A percentile compares a stretch with the other conserved stretches of the same genome.
phyloP scores from a whole-genome alignment of 1,139 yeast genomes.

The Yamadazyma spencermartinsiae region DNA sequence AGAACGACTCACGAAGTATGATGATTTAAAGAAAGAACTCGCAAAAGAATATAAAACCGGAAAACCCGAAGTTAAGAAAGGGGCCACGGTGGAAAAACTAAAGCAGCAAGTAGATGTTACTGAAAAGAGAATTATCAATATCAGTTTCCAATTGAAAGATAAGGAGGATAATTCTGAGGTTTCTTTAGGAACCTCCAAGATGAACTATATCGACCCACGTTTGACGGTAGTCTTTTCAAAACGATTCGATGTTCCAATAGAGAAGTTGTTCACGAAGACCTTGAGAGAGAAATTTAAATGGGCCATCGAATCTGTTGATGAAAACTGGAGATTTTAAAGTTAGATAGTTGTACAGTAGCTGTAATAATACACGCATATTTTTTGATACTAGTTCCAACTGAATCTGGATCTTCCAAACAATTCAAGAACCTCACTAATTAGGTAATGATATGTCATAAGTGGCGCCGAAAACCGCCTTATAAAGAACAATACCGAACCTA shows the following conservation, averaged over 20 bases:
- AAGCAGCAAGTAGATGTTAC: constrained; percentile 70
- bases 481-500: neutral
- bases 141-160: constrained; percentile 77
- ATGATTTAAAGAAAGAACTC: constrained; percentile 56
- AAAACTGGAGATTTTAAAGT: constrained; percentile 73
- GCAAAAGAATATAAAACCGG: constrained; percentile 62
- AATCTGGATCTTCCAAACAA: no score
- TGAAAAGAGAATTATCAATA: constrained; percentile 69
- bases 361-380: neutral
- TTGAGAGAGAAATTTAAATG: constrained; percentile 89
- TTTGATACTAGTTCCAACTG: neutral
- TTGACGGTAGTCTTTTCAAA: constrained; percentile 88
- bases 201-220: constrained; percentile 94
- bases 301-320: constrained; percentile 93
- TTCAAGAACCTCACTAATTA: no score
- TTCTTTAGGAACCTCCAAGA: constrained; percentile 88
- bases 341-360: constrained; percentile 1
- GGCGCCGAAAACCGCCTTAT: no score
- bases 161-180: constrained; percentile 94
- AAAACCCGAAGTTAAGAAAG: constrained; percentile 55
- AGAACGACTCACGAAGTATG: constrained; percentile 58
- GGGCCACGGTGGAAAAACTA: constrained; percentile 68
- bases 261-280: constrained; percentile 87
- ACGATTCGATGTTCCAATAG: constrained; percentile 85
- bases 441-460: no score